Conservation (phyloP, 2,329 filamentous ascomycete species). For the Orbilia blumenaviensis region DNA sequence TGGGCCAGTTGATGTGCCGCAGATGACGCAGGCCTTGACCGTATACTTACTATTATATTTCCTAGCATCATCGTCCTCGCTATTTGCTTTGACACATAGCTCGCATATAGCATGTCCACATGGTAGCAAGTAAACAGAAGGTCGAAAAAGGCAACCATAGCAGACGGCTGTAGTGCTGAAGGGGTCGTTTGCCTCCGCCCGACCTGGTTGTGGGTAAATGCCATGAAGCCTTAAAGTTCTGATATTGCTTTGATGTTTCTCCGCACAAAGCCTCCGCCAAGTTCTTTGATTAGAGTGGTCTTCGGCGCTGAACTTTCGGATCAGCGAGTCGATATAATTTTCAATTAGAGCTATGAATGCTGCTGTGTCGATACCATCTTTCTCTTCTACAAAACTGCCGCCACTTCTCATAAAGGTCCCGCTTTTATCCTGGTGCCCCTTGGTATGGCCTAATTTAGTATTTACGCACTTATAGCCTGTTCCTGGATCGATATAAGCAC, state of each 20-base stretch:
- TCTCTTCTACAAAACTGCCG: neutral
- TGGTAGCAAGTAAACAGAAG: neutral
- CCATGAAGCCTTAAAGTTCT: neutral
- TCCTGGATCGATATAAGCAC: neutral
- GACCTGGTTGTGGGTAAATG: neutral
- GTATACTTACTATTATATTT: neutral
- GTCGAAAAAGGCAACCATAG: constrained; percentile 14
- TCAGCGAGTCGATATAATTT: neutral
- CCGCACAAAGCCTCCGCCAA: neutral
- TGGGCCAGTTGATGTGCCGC: neutral
- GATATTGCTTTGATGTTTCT: neutral
- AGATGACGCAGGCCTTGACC: neutral
- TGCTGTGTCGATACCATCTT: neutral
- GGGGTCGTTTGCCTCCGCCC: neutral
- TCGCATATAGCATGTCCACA: constrained; percentile 16
- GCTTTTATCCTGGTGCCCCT: neutral
- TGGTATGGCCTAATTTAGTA: neutral
- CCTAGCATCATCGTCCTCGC: neutral
- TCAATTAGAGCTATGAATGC: neutral
- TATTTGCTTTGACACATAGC: neutral
- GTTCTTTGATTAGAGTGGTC: neutral
- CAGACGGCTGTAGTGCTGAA: neutral
- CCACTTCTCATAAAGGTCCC: neutral
- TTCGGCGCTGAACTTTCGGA: neutral
- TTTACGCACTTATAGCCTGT: neutral